Evolutionary conservation across 495 filamentous ascomycete genomes (phyloP), one percentile per base, ranked within the genome.

Genomic region (Lasiosphaeriaceae sp.): DNA sequence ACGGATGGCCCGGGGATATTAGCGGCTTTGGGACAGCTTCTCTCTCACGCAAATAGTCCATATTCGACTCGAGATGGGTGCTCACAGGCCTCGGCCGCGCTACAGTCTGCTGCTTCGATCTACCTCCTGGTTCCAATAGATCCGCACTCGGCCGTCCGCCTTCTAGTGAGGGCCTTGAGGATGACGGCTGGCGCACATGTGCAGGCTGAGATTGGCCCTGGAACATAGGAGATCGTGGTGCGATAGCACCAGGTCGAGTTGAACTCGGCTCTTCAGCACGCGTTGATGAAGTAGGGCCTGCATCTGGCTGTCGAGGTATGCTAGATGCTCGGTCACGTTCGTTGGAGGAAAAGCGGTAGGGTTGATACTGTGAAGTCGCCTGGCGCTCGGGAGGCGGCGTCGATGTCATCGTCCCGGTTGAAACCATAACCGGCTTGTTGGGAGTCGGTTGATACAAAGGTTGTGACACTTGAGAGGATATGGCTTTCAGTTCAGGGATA

Each of bases 321-420:
- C 85, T 88, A 16, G 83, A 73, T 24, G 84, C 79, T 49, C 82
- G 77, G 44, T 83, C 77, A 45, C 77, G 71, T 12, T 84, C 80
- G 11, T 77, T 71, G 35, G 81, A 66, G 6, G 85, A 81, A 66
- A 89, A 87, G 49, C 81, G 79, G 59, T 87, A 81, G 35, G 85
- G 78, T n/a, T 83, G 82, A 24, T 80, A 80, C 66, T 65, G 79
- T 37, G 71, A 62, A 56, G 79, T 74, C 21, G 70, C 59, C 58
- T 74, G 65, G 19, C 71, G 73, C 37, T 85, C 83, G 21, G 85
- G 80, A n/a, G 82, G 78, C 8, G 89, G 77, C 19, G 83, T 87
- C 22, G 86, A 87, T 23, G 93, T 96, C 89, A 95, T 96, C 2
- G 90, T 96, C 31, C 92, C 94, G 12, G 86, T 94, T 2, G 94